These are phyloP conservation scores for Rhodotorula kratochvilovae DNA, from an alignment of 768 basidiomycete genomes.

Conservation along the genomic window DNA sequence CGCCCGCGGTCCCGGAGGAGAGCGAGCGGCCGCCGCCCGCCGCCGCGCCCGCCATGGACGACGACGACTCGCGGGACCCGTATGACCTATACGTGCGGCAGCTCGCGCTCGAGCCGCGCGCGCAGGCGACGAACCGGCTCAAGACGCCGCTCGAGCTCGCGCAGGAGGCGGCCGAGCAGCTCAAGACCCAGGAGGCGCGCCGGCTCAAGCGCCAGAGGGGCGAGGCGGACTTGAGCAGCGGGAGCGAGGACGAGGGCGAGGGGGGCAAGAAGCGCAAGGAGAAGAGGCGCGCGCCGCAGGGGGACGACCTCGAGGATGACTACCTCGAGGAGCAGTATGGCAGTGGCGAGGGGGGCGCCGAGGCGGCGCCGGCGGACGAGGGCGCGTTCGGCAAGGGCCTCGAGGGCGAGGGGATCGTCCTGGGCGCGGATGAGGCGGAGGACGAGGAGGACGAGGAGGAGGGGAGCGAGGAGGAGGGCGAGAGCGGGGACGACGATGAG, in stretches of 20 bases:
- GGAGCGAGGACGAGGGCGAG: slow-evolving; percentile 58
- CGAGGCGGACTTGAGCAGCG: slow-evolving; percentile 59
- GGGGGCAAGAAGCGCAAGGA: slow-evolving; percentile 49
- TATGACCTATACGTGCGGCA: slow-evolving; percentile 91
- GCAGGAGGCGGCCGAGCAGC: slow-evolving; percentile 72
- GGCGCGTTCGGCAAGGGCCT: slow-evolving; percentile 17
- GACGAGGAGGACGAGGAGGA: slow-evolving; percentile 50
- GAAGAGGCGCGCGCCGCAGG: slow-evolving; percentile 53
- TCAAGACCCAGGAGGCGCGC: slow-evolving; percentile 78
- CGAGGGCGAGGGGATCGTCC: slow-evolving; percentile 38
- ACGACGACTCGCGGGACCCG: slow-evolving; percentile 52
- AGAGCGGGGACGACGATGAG: slow-evolving; percentile 47
- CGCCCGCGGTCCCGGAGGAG: background rate
- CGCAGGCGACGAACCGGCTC: slow-evolving; percentile 88
- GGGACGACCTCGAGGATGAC: slow-evolving; percentile 90
- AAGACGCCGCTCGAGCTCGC: slow-evolving; percentile 96
- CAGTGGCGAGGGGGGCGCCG: slow-evolving; percentile 34
- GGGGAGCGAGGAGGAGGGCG: slow-evolving; percentile 48
- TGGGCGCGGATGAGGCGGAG: slow-evolving; percentile 50
- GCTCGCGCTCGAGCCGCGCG: slow-evolving; percentile 77
- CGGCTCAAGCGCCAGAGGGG: slow-evolving; percentile 82
- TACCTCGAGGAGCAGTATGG: slow-evolving; percentile 47
- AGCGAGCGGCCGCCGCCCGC: slow-evolving; percentile 10
- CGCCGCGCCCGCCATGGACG: slow-evolving; percentile 2
- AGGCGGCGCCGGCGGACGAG: slow-evolving; percentile 41